Evolutionary conservation across 2,329 filamentous ascomycete genomes (phyloP), one percentile per base, ranked within the genome.

Genomic region (Magnaporthiopsis incrustans): DNA sequence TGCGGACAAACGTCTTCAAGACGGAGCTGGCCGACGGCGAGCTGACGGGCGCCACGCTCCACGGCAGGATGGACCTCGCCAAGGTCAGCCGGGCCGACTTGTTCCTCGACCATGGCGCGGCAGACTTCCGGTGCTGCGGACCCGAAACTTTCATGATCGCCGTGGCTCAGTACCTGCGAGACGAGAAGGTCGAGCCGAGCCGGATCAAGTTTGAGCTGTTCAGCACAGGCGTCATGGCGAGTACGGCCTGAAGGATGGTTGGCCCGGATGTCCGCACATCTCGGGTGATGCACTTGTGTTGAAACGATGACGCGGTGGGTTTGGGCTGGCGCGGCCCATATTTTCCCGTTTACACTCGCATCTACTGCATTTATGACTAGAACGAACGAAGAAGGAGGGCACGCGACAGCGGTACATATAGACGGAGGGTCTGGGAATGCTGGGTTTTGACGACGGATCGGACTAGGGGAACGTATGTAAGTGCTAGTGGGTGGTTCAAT

Each of bases 111-210:
- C 76, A 81, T 67, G 72, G 74, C 50, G 74, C 76, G 15, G 76
- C 82, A 4, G 81, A 83, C 72, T 85, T 84, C 69, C 84, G 76
- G 67, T 77, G 85, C 61, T 85, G 82, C 66, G 82, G 82, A 0
- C 81, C 82, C 0, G 81, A 83, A 72, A 75, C 78, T 66, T 84
- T 85, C 67, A 84, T 84, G 81, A 67, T 77, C 2, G 80, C 84
- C 69, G 80, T 82, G 73, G 74, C 76, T 2, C 72, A 74, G 63
- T 79, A 76, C 60, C 72, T 83, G 61, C 57, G 57, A 25, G 68
- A 67, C 26, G 72, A 75, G 64, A 76, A 78, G 35, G 76, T 82
- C 2, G 70, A 71, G 25, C 66, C 72, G 3, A 64, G 67, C 22
- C 74, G 78, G 57, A 73, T 82, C 69, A 77, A 79, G 66, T 78